Conservation (phyloP, 306 rosid genomes). For the Prunus campanulata region DNA sequence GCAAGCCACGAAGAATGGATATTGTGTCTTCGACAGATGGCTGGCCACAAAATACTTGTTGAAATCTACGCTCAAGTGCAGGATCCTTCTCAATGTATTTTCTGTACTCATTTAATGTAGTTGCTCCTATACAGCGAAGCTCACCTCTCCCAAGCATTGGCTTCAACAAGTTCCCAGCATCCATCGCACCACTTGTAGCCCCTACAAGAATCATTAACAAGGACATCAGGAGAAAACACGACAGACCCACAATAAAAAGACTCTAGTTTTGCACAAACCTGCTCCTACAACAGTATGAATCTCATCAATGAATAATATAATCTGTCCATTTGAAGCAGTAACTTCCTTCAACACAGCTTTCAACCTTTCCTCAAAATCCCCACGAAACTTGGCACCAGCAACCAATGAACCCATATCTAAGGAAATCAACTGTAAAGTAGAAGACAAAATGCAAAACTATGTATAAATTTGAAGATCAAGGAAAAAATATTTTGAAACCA, state of each 20-base stretch:
- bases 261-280: slow-evolving; percentile 52
- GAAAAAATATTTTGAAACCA: not conserved
- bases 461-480: slow-evolving; percentile 6
- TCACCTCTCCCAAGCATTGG: slow-evolving; percentile 99
- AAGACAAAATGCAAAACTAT: slow-evolving; percentile 14
- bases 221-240: not conserved
- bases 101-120: slow-evolving; percentile 89
- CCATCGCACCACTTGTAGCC: slow-evolving; percentile 99
- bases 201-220: slow-evolving; percentile 49
- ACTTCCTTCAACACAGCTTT: slow-evolving; percentile 97
- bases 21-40: slow-evolving; percentile 92
- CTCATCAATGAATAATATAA: slow-evolving; percentile 93
- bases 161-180: slow-evolving; percentile 95
- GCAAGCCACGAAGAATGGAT: slow-evolving; percentile 96
- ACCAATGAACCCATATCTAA: slow-evolving; percentile 95
- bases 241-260: not conserved
- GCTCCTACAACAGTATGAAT: slow-evolving; percentile 99
- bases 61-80: slow-evolving; percentile 96
- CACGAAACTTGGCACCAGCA: slow-evolving; percentile 95
- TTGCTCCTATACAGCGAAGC: slow-evolving; percentile 96
- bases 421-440: slow-evolving; percentile 69
- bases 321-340: slow-evolving; percentile 86
- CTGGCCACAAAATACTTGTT: slow-evolving; percentile 88
- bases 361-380: slow-evolving; percentile 96
- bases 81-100: slow-evolving; percentile 96